Evolutionary conservation across 2,329 filamentous ascomycete genomes (phyloP).

Genomic region (Teratosphaeriaceae sp.): DNA sequence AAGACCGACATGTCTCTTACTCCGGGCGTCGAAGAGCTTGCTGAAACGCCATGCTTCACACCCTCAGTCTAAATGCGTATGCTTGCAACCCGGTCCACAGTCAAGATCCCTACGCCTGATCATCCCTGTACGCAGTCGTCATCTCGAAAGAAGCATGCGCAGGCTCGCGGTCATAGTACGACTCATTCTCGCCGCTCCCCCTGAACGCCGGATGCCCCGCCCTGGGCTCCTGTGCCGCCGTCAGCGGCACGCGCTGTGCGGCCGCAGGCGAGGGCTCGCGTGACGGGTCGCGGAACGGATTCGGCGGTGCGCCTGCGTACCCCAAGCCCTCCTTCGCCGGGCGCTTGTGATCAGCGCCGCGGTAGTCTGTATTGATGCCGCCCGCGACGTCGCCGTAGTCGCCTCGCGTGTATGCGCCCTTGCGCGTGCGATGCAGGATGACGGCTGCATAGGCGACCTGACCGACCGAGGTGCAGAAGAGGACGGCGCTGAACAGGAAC

Average conservation of each 20-base stretch:
- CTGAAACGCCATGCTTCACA: too few relatives aligned
- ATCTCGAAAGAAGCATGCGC: slow-evolving; percentile 6
- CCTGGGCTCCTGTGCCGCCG: background rate
- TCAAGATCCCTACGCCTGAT: too few relatives aligned
- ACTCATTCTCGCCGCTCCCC: background rate
- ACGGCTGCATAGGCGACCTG: slow-evolving; percentile 36
- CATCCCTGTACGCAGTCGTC: slow-evolving; percentile 1
- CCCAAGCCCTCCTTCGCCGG: slow-evolving; percentile 1
- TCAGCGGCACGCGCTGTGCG: background rate
- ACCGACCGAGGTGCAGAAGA: slow-evolving; percentile 33
- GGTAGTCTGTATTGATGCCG: slow-evolving; percentile 11
- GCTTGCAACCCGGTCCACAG: too few relatives aligned
- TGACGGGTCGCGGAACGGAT: slow-evolving; percentile 6
- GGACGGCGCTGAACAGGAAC: slow-evolving; percentile 20
- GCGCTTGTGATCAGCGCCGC: background rate
- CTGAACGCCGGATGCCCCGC: slow-evolving; percentile 4
- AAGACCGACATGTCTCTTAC: too few relatives aligned
- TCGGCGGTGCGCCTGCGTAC: slow-evolving; percentile 2
- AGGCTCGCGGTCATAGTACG: slow-evolving; percentile 4
- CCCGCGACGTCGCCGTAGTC: slow-evolving; percentile 15
- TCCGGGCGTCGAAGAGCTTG: too few relatives aligned
- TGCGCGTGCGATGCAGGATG: slow-evolving; percentile 31
- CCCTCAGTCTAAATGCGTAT: too few relatives aligned
- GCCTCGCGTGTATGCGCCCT: slow-evolving; percentile 24
- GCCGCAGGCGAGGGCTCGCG: slow-evolving; percentile 3